Evolutionary conservation across 495 filamentous ascomycete genomes (phyloP), one percentile per base, ranked within the genome.

Genomic region (Venustampulla echinocandica): DNA sequence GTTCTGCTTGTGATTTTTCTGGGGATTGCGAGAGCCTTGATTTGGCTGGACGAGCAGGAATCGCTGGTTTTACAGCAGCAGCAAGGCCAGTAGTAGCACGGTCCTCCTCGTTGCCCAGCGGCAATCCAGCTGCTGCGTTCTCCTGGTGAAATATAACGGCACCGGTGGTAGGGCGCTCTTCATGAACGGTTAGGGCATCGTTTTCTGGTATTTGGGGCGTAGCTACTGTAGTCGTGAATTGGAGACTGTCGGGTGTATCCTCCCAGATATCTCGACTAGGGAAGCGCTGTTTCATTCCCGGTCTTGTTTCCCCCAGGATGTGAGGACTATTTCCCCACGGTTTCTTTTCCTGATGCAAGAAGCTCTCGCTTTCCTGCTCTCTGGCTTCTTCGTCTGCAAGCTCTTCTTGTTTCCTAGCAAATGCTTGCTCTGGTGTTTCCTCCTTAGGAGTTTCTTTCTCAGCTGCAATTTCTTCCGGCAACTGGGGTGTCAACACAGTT

Each of bases 231-330:
- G 92, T 89, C 49, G 84, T 78, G 21, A 93, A 74, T 44, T 83
- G 73, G 36, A 86, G 75, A 55, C 83, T 88, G 52, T 92, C 85
- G 3, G 92, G 90, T 0, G 78, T 79, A 60, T 99, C 92, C 67
- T 99, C 92, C 92, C 92, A 99, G 35, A 97, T 84, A 65, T 99
- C 92, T 27, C 79, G 79, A 60, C 90, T 95, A 4, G 92, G 92
- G 61, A 99, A 99, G 5, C 89, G 76, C 25, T 84, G 84, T 45
- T 78, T 74, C 56, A 77, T 56, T 19, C 71, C 69, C 2, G 80
- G 71, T 6, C 77, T 70, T 2, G 61, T 59, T 38, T 69, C 71
- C 60, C 57, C 59, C 64, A 69, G 18, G 61, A 54, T 44, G 67
- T 64, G 39, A 49, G 52, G 14, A 56, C 61, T 53, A 10, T 47